Base-by-base conservation (phyloP, 345 rosid genomes). In the Citrus unshiu region DNA sequence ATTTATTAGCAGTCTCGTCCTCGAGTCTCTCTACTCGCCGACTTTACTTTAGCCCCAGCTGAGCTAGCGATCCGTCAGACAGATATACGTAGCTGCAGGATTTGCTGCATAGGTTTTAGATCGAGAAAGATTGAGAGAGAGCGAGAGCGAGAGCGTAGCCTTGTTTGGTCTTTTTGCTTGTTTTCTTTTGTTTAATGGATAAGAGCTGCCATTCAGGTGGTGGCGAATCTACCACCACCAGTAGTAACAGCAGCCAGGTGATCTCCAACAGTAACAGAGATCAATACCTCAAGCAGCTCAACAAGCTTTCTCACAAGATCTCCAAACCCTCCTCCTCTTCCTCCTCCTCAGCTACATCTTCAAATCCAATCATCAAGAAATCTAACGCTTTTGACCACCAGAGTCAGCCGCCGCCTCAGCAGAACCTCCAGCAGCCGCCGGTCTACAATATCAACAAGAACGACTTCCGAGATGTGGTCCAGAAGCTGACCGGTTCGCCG, bases 371-470 rank as follows among this genome's bases (percentile, higher is more conserved):
- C 10, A 63, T 84, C 54, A 84, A 80, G 58, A 90, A 87, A 24
- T 85, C 85, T 19, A 37, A 37, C 62, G 68, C 88, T 51, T 84
- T 83, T 56, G 96, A 91, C 69, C 72, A 66, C 29, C 22, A 57
- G 7, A 54, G 22, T 54, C 83, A 75, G 49, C 81, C 78, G 6
- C 79, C 81, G 60, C 73, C 73, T 9, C 81, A 77, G 72, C 89
- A 70, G 30, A 91, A 85, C 32, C 95, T 86, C 79, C 89, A 90
- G 51, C 92, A 92, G 72, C 97, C 98, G 1, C 98, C 98, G 5
- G 98, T 96, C 27, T 96, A 93, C 84, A 96, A 94, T 76, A 96
- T 96, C 85, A 96, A 92, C 87, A 94, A 94, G 81, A 91, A 80
- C 80, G 98, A 96, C 83, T 96, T 94, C 85, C 83, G 98, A 25